These are phyloP conservation scores for Tulasnella sp. DNA, from an alignment of 768 basidiomycete species.

Conservation along the genomic window DNA sequence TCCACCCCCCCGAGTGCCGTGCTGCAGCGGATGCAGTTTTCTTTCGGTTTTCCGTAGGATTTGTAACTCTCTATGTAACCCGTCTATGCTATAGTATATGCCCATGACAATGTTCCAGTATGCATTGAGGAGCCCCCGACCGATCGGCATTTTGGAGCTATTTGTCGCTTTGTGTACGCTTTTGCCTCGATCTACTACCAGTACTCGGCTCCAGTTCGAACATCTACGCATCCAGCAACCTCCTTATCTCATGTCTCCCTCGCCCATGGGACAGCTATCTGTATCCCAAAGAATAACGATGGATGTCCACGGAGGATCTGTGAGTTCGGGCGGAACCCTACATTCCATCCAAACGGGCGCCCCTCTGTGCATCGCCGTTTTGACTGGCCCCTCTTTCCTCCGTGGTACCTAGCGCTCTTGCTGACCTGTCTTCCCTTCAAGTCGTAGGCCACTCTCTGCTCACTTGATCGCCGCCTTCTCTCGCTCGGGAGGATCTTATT, in stretches of 20 bases:
- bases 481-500: not conserved
- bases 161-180: not conserved
- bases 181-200: too few relatives aligned
- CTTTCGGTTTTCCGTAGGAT: not conserved
- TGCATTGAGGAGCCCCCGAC: not conserved
- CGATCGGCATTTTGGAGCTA: not conserved
- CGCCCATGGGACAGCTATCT: not conserved
- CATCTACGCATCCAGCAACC: not conserved
- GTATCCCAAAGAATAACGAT: not conserved
- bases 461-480: not conserved
- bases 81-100: not conserved
- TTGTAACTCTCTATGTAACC: not conserved
- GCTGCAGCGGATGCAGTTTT: not conserved
- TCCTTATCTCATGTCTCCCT: not conserved
- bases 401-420: not conserved
- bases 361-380: too few relatives aligned
- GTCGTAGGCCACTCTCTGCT: not conserved
- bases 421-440: too few relatives aligned
- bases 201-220: too few relatives aligned
- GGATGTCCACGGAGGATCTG: not conserved
- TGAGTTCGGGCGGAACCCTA: not conserved
- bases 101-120: not conserved
- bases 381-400: too few relatives aligned
- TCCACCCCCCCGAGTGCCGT: not conserved
- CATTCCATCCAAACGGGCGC: not conserved